Base-by-base conservation (phyloP, 2,329 filamentous ascomycete genomes). In the Claviceps sp. region DNA sequence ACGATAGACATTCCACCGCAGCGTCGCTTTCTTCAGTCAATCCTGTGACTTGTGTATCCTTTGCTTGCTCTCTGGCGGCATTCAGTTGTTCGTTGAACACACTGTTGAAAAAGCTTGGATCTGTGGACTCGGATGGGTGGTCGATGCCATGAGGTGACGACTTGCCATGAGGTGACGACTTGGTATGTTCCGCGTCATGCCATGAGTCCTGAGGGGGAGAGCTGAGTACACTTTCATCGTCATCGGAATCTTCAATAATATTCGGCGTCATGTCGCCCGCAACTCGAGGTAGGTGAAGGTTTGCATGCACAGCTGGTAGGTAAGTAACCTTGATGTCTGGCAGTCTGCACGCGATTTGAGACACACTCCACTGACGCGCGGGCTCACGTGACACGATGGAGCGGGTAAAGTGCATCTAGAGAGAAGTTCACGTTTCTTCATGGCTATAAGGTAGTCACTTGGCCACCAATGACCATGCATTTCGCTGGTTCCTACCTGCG, bases 31-130 rank as follows among this genome's bases (percentile, higher is more conserved):
- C 51, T 42, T 48, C 48, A n/a, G 24, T 34, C 16, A 39, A 41
- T 11, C 47, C 43, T 24, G 24, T 47, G 17, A 44, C 37, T 1
- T 34, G 37, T 6, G 16, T 6, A 3, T 41, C 40, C 14, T 30
- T 41, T 34, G 39, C 13, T 19, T 59, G 56, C 45, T 60, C 57
- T 26, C 52, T 54, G 16, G 61, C 59, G 22, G 65, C 64, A 38
- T 64, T 62, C 41, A 68, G 66, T 57, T 77, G 73, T 47, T 75
- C 70, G 22, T 73, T 65, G 53, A 74, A 76, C 10, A 77, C 59
- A 48, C 63, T 66, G 47, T 69, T 68, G 55, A 77, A 77, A 56
- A 75, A 72, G 0, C 65, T 67, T 1, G 69, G 66, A 53, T 77
- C 72, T 1, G 75, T 77, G 16, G 74, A 77, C 22, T 60, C 64